Percentiles rank a stretch among this genome's conserved stretches.
Conservation (phyloP, 2,329 filamentous ascomycete genomes). For the Whalleya microplaca region DNA sequence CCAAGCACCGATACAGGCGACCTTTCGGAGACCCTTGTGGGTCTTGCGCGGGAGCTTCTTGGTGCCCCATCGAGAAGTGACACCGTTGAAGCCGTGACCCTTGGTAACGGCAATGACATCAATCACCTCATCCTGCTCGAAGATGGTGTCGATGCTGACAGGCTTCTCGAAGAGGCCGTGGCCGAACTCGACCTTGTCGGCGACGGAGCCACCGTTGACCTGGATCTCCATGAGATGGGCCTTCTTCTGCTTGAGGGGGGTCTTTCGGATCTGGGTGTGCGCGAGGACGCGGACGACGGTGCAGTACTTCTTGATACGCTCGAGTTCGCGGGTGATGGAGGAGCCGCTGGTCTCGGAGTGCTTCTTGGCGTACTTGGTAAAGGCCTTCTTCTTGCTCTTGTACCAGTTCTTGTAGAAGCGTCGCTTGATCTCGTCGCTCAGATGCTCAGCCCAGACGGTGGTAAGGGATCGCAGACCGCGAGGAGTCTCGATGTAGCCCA, state of each 20-base stretch:
- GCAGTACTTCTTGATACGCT: conserved; percentile 99
- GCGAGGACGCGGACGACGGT: conserved; percentile 98
- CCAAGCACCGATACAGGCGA: conserved; percentile 99
- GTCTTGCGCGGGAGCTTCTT: conserved; percentile 99
- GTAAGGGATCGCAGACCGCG: conserved; percentile 98
- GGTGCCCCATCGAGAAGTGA: conserved; percentile 97
- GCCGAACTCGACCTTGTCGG: conserved; percentile 97
- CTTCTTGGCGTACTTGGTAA: conserved; percentile 99
- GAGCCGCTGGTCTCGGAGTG: conserved; percentile 91
- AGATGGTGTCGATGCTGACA: conserved; percentile 88
- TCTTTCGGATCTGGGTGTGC: conserved; percentile 99
- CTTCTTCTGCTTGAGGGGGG: conserved; percentile 99
- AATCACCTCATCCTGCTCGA: conserved; percentile 99
- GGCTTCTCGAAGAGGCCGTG: conserved; percentile 99
- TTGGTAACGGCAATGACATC: conserved; percentile 99
- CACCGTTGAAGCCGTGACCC: conserved; percentile 98
- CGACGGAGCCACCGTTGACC: conserved; percentile 94
- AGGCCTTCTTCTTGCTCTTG: conserved; percentile 99
- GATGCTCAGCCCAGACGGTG: conserved; percentile 99
- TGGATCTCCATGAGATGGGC: conserved; percentile 99
- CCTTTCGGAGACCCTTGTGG: conserved; percentile 99
- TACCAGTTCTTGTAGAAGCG: conserved; percentile 99
- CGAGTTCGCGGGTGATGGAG: conserved; percentile 93
- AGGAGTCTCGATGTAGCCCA: conserved; percentile 99
- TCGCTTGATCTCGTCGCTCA: conserved; percentile 98